Evolutionary conservation across 2,329 filamentous ascomycete genomes (phyloP).

Genomic region (Diplocarpon rosae): DNA sequence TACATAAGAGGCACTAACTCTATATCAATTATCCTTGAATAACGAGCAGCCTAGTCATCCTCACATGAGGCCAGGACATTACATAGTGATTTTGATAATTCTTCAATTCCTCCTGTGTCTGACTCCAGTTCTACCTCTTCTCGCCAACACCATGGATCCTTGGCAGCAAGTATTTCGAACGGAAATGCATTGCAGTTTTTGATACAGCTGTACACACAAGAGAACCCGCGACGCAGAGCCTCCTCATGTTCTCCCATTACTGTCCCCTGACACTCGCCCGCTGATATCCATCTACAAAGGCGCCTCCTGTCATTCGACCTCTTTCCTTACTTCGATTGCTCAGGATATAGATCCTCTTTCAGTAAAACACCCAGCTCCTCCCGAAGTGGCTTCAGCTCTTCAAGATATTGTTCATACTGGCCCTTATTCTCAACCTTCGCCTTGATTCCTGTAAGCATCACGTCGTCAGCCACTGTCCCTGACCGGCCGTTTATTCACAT

Average conservation of each 20-base stretch:
- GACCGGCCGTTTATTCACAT: background rate
- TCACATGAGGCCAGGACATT: background rate
- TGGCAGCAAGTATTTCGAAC: constrained; percentile 9
- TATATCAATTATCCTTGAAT: too few relatives aligned
- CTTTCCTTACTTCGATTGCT: constrained; percentile 27
- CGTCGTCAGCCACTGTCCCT: constrained; percentile 11
- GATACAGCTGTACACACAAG: constrained; percentile 27
- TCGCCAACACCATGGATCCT: too few relatives aligned
- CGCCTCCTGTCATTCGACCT: constrained; percentile 8
- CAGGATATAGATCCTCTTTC: constrained; percentile 88
- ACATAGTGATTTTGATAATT: background rate
- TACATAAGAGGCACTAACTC: too few relatives aligned
- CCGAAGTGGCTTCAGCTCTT: constrained; percentile 82
- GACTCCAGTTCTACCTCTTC: too few relatives aligned
- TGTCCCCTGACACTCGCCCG: constrained; percentile 13
- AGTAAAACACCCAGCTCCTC: constrained; percentile 87
- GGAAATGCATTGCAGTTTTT: constrained; percentile 26
- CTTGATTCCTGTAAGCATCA: constrained; percentile 66
- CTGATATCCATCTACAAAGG: constrained; percentile 19
- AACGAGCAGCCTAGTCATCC: too few relatives aligned
- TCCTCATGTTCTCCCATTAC: constrained; percentile 8
- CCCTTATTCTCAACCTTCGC: constrained; percentile 98
- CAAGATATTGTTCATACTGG: constrained; percentile 94
- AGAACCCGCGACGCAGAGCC: constrained; percentile 20
- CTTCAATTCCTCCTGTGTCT: background rate